These are phyloP conservation scores for Cicer pinnatifidum DNA, from an alignment of 306 rosid species.

Conservation along the genomic window DNA sequence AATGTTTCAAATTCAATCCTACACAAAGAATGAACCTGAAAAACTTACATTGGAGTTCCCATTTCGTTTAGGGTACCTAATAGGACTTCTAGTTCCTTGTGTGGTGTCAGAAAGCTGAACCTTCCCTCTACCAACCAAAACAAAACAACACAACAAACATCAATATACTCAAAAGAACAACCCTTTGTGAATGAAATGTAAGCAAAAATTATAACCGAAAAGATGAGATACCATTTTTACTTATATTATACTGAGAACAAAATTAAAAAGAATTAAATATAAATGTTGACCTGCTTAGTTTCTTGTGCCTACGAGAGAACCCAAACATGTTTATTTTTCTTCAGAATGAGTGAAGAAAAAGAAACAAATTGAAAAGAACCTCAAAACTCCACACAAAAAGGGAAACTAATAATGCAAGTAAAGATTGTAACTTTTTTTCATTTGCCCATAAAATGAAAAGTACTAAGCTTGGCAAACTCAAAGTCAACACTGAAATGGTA, in stretches of 20 bases:
- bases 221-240: too few species aligned
- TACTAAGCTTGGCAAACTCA: slow-evolving; percentile 20
- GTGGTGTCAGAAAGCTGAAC: slow-evolving; percentile 78
- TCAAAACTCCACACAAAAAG: background rate
- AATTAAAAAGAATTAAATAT: background rate
- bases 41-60: slow-evolving; percentile 65
- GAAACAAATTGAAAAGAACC: background rate
- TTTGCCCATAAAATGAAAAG: slow-evolving; percentile 26
- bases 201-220: background rate
- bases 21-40: slow-evolving; percentile 33
- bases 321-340: slow-evolving; percentile 67
- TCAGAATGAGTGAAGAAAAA: slow-evolving; percentile 10
- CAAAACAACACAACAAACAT: background rate
- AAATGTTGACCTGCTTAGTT: slow-evolving; percentile 74
- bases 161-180: background rate
- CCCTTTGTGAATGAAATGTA: background rate
- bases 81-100: slow-evolving; percentile 85
- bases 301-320: slow-evolving; percentile 84
- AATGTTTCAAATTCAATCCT: slow-evolving; percentile 32
- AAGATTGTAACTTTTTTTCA: slow-evolving; percentile 37
- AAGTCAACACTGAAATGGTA: slow-evolving; percentile 33
- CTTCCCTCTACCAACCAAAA: slow-evolving; percentile 74
- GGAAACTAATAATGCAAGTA: background rate
- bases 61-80: slow-evolving; percentile 66
- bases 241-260: background rate